Evolutionary conservation across 805 yeast species (phyloP).

Genomic region (Wickerhamomyces pijperi): DNA sequence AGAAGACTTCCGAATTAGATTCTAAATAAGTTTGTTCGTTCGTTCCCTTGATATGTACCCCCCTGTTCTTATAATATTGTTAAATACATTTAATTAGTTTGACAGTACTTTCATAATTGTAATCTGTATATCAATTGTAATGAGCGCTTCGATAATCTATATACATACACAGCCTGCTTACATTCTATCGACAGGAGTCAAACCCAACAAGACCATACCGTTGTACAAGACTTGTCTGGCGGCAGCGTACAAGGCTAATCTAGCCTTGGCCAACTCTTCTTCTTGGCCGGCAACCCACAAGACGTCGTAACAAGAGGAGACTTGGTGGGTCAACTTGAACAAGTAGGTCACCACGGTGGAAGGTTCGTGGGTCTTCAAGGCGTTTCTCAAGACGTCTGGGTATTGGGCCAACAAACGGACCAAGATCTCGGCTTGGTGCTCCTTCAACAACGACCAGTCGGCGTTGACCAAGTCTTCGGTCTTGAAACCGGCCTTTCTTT

Average conservation of each 20-base stretch:
- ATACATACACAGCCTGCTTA: conserved; percentile 17
- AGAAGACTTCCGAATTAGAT: no score
- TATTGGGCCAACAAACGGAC: conserved; percentile 76
- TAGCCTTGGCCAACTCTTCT: conserved; percentile 74
- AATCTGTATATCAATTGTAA: no score
- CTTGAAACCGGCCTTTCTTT: conserved; percentile 63
- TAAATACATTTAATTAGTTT: no score
- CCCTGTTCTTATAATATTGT: no score
- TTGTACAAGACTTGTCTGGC: conserved; percentile 84
- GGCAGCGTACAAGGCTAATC: conserved; percentile 82
- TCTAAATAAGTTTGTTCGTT: no score
- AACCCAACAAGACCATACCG: conserved; percentile 83
- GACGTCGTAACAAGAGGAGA: conserved; percentile 90
- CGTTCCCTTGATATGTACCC: no score
- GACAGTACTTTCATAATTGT: no score
- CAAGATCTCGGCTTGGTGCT: conserved; percentile 60
- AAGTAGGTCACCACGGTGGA: conserved; percentile 88
- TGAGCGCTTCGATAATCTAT: not conserved
- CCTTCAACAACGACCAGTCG: conserved; percentile 52
- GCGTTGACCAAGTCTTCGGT: conserved; percentile 33
- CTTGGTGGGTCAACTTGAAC: conserved; percentile 85
- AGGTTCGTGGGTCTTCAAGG: conserved; percentile 81
- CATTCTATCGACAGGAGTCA: conserved; percentile 99
- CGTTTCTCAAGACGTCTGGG: conserved; percentile 81
- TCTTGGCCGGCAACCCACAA: conserved; percentile 97